Evolutionary conservation across 192 early-diverging fungal species (phyloP).

Genomic region (Podila minutissima): DNA sequence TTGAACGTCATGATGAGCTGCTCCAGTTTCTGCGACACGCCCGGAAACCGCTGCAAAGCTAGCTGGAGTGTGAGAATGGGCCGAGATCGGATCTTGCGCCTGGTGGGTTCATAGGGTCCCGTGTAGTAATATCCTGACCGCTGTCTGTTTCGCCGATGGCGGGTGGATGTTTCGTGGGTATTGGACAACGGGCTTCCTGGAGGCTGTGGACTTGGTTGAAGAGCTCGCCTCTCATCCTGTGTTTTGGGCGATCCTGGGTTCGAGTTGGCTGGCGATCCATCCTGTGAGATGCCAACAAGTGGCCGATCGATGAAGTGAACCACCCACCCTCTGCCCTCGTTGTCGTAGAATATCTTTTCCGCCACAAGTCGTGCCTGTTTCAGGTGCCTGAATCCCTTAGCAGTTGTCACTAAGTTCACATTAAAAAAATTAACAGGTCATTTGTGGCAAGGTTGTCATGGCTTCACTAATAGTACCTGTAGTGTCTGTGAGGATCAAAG

Average conservation of each 20-base stretch:
- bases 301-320: constrained; percentile 48
- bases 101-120: constrained; percentile 2
- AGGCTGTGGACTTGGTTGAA: background rate
- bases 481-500: constrained; percentile 40
- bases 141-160: constrained; percentile 8
- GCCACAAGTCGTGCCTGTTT: constrained; percentile 44
- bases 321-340: constrained; percentile 39
- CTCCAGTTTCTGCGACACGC: constrained; percentile 29
- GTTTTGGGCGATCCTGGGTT: constrained; percentile 2
- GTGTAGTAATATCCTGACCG: constrained; percentile 6
- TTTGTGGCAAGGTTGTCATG: too few species aligned
- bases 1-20: constrained; percentile 44
- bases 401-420: constrained; percentile 24
- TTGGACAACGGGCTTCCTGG: background rate
- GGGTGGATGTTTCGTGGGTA: background rate
- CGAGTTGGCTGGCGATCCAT: background rate
- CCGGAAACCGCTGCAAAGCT: constrained; percentile 30
- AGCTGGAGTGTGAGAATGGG: constrained; percentile 29
- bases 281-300: constrained; percentile 20
- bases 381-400: constrained; percentile 43
- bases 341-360: constrained; percentile 47
- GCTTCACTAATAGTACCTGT: constrained; percentile 14
- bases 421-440: too few species aligned
- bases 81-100: constrained; percentile 2
- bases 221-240: background rate